Evolutionary conservation across 345 rosid genomes (phyloP).

Genomic region (Salix caprea): DNA sequence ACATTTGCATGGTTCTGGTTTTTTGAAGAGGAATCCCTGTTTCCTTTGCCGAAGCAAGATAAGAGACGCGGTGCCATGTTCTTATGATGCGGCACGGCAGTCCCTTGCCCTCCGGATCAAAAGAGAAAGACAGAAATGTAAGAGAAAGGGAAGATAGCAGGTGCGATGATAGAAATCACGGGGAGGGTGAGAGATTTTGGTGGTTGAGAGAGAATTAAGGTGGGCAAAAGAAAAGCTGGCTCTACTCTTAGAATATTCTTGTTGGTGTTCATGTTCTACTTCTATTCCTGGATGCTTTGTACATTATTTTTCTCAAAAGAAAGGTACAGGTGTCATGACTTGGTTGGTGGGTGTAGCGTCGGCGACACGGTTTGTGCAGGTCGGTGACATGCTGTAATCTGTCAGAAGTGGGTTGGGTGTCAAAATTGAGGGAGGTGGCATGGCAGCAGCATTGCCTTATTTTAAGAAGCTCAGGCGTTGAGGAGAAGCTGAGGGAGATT

Average conservation of each 20-base stretch:
- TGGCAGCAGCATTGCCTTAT: background rate
- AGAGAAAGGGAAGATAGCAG: conserved; percentile 36
- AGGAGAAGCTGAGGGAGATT: background rate
- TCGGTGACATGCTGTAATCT: conserved; percentile 34
- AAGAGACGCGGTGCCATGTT: conserved; percentile 71
- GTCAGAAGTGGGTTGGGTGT: conserved; percentile 26
- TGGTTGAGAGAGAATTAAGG: conserved; percentile 37
- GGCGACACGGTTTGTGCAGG: conserved; percentile 18
- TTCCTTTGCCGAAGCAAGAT: conserved; percentile 50
- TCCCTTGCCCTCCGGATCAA: background rate
- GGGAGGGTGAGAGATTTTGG: background rate
- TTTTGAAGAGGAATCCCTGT: background rate
- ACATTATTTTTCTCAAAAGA: no score
- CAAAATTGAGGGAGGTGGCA: conserved; percentile 5
- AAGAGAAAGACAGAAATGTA: conserved; percentile 6
- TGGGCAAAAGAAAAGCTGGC: background rate
- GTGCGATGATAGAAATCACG: background rate
- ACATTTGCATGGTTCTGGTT: background rate
- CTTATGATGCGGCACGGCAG: background rate
- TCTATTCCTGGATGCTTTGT: no score
- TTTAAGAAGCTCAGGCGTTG: background rate
- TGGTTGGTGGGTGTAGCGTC: conserved; percentile 12
- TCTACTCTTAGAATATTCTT: no score
- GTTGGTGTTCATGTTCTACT: background rate
- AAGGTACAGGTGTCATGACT: background rate